These are phyloP conservation scores for Liriodendron chinense DNA, from an alignment of 164 flowering plant species.

Conservation along the genomic window DNA sequence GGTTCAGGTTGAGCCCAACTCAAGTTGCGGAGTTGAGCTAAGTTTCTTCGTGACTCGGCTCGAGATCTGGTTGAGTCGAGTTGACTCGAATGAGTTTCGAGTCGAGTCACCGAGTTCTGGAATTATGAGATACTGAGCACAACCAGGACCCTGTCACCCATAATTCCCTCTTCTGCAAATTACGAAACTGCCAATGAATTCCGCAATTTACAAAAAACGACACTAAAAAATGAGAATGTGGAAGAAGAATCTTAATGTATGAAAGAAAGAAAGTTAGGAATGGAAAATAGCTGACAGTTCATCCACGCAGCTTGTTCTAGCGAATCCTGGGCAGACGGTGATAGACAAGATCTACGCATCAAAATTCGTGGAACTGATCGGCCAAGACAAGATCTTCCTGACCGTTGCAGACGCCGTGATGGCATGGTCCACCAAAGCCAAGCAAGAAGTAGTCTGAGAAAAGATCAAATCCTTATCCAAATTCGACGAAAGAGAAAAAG, in stretches of 20 bases:
- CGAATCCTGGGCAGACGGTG: constrained; percentile 86
- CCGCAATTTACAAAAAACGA: too few relatives aligned
- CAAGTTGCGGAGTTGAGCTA: too few relatives aligned
- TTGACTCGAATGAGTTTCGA: too few relatives aligned
- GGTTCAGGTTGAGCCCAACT: too few relatives aligned
- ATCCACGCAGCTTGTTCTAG: constrained; percentile 58
- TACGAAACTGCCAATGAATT: too few relatives aligned
- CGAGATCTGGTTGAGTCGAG: too few relatives aligned
- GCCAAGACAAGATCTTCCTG: constrained; percentile 72
- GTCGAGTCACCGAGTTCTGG: too few relatives aligned
- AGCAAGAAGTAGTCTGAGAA: background rate
- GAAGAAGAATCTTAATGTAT: background rate
- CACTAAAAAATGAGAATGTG: background rate
- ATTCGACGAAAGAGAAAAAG: too few relatives aligned
- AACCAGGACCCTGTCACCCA: too few relatives aligned
- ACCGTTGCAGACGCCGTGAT: constrained; percentile 82
- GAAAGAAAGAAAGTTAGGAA: background rate
- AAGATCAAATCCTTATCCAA: background rate
- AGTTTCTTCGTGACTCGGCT: too few relatives aligned
- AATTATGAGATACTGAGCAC: too few relatives aligned
- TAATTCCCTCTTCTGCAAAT: too few relatives aligned
- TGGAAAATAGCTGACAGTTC: background rate
- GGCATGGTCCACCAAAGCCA: constrained; percentile 47
- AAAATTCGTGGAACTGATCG: constrained; percentile 44
- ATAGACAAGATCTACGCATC: constrained; percentile 78